Percentiles rank a stretch among this genome's conserved stretches.
Conservation (phyloP, 352 stramenopile species). For the Phytopythium aichiense region DNA sequence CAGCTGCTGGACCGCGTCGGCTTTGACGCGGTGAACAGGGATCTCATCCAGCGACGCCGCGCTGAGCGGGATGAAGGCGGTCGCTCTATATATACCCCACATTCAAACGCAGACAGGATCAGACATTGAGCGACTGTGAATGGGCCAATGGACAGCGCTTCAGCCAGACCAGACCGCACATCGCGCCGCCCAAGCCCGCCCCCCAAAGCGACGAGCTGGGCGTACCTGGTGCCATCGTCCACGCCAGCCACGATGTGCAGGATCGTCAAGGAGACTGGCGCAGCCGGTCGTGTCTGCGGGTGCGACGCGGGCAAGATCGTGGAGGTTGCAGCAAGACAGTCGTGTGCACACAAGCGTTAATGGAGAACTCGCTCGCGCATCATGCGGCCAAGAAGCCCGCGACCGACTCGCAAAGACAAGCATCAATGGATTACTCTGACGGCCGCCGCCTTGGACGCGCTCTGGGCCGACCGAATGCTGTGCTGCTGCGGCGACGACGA, state of each 20-base stretch:
- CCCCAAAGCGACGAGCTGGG: background rate
- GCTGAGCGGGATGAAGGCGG: slow-evolving; percentile 36
- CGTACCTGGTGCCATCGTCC: slow-evolving; percentile 26
- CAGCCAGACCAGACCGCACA: background rate
- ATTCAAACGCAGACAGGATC: background rate
- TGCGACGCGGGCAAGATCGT: background rate
- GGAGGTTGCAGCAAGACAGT: background rate
- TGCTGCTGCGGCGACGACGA: slow-evolving; percentile 22
- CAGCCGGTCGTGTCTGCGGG: slow-evolving; percentile 8
- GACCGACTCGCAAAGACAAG: background rate
- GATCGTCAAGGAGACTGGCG: slow-evolving; percentile 24
- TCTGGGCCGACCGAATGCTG: slow-evolving; percentile 22
- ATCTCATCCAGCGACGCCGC: slow-evolving; percentile 28
- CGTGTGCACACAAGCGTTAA: slow-evolving; percentile 2
- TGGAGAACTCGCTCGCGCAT: background rate
- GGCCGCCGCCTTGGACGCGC: slow-evolving; percentile 16
- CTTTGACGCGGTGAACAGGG: slow-evolving; percentile 50
- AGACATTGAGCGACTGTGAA: background rate
- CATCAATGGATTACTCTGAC: slow-evolving; percentile 28
- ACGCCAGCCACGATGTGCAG: slow-evolving; percentile 29
- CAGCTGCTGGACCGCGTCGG: slow-evolving; percentile 52
- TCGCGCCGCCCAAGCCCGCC: background rate
- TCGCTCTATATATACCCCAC: slow-evolving; percentile 11
- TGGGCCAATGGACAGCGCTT: background rate
- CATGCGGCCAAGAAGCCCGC: background rate